Base-by-base conservation (phyloP, 768 basidiomycete species). In the Baorangia bicolor region DNA sequence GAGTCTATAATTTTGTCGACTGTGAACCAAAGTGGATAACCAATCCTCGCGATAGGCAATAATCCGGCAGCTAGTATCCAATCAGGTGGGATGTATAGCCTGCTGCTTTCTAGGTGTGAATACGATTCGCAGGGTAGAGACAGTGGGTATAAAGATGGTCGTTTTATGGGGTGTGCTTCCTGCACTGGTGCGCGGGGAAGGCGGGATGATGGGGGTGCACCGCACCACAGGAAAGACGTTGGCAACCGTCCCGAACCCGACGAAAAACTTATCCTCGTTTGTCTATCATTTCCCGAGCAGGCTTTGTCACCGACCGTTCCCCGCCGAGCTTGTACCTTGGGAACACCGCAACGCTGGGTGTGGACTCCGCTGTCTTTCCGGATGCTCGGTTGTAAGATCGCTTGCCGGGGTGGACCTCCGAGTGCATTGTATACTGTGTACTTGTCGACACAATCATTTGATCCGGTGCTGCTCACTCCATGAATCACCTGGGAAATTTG, bases 131-230 rank as follows among this genome's bases (percentile, higher is more conserved):
- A 31, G 48, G 46, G 42, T 31, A 56, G 38, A 2, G 31, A 54
- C 50, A 33, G 39, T 48, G 44, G 38, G 34, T 41, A 55, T 53
- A 12, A 27, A 34, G 16, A 20, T 10, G 25, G 38, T 30, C 34
- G 58, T 25, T 54, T 53, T 60, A 52, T 55, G 37, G 39, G 14
- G 14, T 11, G 13, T 33, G 20, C 14, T 14, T 41, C 28, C 41
- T 47, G 57, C 57, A 63, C 64, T 16, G 53, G 58, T 55, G 63
- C 50, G 59, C 49, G 49, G 34, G 7, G 40, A 67, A 35, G 50
- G 33, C 48, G 59, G 57, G 49, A 46, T 55, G 42, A 55, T 57
- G 47, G 46, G 38, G 2, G 38, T 42, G 49, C 56, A 49, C 55
- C 21, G 46, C 43, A 57, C 37, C n/a, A 37, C 44, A 34, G 31